Evolutionary conservation across 2,329 filamentous ascomycete genomes (phyloP).

Genomic region (Aspergillus bombycis): DNA sequence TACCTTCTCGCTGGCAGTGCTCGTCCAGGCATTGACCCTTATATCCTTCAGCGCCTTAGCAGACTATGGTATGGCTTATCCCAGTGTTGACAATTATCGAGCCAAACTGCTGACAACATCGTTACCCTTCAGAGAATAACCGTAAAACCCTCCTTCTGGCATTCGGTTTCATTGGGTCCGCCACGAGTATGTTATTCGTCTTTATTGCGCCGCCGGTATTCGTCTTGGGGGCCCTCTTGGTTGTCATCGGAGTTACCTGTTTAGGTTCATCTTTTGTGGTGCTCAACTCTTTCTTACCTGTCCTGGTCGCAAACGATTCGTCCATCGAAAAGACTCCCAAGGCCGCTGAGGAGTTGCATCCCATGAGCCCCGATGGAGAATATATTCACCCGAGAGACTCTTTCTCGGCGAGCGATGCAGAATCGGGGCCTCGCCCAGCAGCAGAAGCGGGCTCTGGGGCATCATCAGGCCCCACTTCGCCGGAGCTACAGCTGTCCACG

Average conservation of each 20-base stretch:
- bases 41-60: conserved; percentile 67
- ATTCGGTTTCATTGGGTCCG: conserved; percentile 78
- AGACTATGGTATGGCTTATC: conserved; percentile 72
- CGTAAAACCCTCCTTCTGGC: conserved; percentile 79
- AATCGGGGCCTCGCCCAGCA: conserved; percentile 21
- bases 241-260: conserved; percentile 83
- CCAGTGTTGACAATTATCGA: background rate
- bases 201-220: conserved; percentile 76
- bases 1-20: conserved; percentile 85
- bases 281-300: conserved; percentile 85
- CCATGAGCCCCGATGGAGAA: conserved; percentile 22
- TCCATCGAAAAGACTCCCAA: conserved; percentile 40
- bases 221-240: conserved; percentile 74
- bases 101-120: conserved; percentile 6
- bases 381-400: conserved; percentile 1
- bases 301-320: conserved; percentile 82
- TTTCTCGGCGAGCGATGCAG: conserved; percentile 27
- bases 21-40: conserved; percentile 82
- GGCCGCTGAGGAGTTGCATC: conserved; percentile 27
- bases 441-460: conserved; percentile 7
- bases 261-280: conserved; percentile 91
- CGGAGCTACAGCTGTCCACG: conserved; percentile 77
- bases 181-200: conserved; percentile 83
- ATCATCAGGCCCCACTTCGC: conserved; percentile 44
- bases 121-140: conserved; percentile 44